phyloP scores from a whole-genome alignment of 2,329 filamentous ascomycete species.

The Tolypocladium album region DNA sequence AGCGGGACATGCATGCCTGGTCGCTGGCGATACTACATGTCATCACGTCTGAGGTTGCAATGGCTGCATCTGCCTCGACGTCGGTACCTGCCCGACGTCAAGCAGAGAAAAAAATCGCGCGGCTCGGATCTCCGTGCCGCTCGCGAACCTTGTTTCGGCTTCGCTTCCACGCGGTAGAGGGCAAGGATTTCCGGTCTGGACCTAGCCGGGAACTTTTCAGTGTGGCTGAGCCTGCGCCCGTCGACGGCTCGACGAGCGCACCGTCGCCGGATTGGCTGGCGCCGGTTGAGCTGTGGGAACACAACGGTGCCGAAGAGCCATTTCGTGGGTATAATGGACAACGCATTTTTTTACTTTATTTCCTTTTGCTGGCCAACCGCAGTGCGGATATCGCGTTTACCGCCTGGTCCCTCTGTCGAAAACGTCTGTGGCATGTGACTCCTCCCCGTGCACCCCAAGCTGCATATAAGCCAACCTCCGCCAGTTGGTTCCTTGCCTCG shows the following conservation, averaged over 20 bases:
- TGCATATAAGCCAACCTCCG: not conserved
- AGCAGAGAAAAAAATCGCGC: not conserved
- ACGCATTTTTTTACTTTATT: not conserved
- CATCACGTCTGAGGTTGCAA: not conserved
- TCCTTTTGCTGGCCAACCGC: not conserved
- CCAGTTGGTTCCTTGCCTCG: not conserved
- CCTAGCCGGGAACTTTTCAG: not conserved
- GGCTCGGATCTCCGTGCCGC: not conserved
- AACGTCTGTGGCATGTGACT: not conserved
- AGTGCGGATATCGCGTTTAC: not conserved
- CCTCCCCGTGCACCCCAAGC: not conserved
- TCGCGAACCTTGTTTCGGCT: not conserved
- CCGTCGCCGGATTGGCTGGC: not conserved
- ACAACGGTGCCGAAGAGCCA: not conserved
- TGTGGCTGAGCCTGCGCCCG: not conserved
- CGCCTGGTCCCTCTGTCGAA: not conserved
- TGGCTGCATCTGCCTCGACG: not conserved
- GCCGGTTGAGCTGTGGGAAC: not conserved
- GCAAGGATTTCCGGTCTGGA: not conserved
- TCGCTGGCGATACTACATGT: not conserved
- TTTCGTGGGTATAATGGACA: not conserved
- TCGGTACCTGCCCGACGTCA: not conserved
- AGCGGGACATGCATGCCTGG: not conserved
- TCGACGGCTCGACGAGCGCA: not conserved
- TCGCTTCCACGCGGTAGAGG: not conserved